phyloP scores from a whole-genome alignment of 148 eudicot genomes.

The Diospyros kaki region DNA sequence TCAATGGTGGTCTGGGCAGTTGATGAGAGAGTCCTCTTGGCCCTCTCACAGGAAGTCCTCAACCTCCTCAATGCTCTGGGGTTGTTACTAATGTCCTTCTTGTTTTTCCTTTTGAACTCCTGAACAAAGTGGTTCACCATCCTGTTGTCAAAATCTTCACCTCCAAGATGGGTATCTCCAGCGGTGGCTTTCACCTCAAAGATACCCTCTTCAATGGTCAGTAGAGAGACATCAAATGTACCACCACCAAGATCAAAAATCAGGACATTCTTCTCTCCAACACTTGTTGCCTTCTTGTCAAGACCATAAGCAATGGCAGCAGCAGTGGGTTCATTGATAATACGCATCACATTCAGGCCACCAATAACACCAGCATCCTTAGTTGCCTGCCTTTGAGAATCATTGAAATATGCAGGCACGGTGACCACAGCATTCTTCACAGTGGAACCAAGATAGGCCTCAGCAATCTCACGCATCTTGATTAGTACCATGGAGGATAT shows the following conservation, averaged over 20 bases:
- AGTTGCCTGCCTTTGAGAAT: constrained; percentile 31
- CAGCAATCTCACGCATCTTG: constrained; percentile 38
- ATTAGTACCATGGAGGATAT: constrained; percentile 33
- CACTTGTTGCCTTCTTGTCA: constrained; percentile 35
- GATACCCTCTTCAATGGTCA: constrained; percentile 42
- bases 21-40: constrained; percentile 35
- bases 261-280: constrained; percentile 40
- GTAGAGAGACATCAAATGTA: constrained; percentile 39
- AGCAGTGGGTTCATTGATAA: constrained; percentile 38
- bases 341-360: constrained; percentile 30
- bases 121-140: constrained; percentile 41
- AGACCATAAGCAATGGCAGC: constrained; percentile 44
- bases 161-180: constrained; percentile 43
- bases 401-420: constrained; percentile 37
- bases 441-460: constrained; percentile 31
- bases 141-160: constrained; percentile 35
- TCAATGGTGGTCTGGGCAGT: constrained; percentile 37
- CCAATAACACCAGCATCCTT: constrained; percentile 34
- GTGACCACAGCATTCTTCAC: constrained; percentile 38
- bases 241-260: constrained; percentile 42
- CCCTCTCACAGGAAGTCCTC: constrained; percentile 37
- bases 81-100: constrained; percentile 36
- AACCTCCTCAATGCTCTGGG: constrained; percentile 37
- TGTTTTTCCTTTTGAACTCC: constrained; percentile 39
- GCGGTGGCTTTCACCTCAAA: constrained; percentile 47